Base-by-base conservation (phyloP, 306 rosid genomes). In the Gleditsia sinensis region DNA sequence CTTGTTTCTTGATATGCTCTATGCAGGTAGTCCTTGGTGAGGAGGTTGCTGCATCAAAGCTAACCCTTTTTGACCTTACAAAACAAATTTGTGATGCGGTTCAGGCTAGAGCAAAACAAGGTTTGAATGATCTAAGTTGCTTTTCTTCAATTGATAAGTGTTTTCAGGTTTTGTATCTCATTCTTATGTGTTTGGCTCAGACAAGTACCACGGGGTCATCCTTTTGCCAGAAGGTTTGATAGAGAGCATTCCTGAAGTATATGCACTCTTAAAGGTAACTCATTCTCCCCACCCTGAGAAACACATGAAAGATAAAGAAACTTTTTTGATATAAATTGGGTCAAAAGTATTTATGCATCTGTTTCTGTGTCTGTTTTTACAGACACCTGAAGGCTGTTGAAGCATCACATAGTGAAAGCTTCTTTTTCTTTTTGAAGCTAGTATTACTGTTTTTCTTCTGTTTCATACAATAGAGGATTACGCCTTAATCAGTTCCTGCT, bases 241-340 rank as follows among this genome's bases (percentile, higher is more conserved):
- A 42, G 98, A 93, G 86, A 93, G 92, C 88, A 93, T 91, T 83
- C 98, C 98, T 50, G 98, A 93, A 89, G 86, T 93, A 21, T 89
- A 91, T 86, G 97, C 98, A 17, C 92, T 93, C 57, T 83, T 93
- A 81, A 93, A 88, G 98, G 97, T 92, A 78, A 67, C 3, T 0
- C 11, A 7, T 58, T 20, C 34, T 16, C 23, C 77, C 54, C 56
- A 13, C 39, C 28, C 20, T 14, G 16, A 33, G 34, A 33, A 28
- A 11, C 12, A 1, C 66, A 19, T 5, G 2, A 27, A 63, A 30
- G 55, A 70, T 45, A 25, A 5, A 62, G 46, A 61, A 43, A 27
- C 33, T 50, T 21, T 69, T 33, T 9, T 54, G 11, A 49, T 9
- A 49, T 9, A 23, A 30, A 1, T 37, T 37, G 42, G 12, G 12